Evolutionary conservation across 371 early-diverging fungal genomes (phyloP).

Genomic region (Mortierella sp.): DNA sequence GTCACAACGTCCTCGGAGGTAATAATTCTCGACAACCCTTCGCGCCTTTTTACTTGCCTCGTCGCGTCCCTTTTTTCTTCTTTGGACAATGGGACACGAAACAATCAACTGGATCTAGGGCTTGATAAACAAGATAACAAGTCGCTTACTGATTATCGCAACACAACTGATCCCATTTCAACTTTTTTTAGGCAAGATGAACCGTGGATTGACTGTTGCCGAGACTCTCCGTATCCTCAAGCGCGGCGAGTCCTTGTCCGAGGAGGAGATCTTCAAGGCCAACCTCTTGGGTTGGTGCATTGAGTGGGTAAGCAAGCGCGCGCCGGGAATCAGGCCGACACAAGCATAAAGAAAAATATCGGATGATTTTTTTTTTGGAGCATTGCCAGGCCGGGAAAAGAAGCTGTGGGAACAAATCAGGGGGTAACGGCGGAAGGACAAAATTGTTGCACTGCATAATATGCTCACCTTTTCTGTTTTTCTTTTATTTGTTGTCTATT

Average conservation of each 20-base stretch:
- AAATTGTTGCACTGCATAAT: background rate
- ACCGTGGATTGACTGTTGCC: conserved; percentile 96
- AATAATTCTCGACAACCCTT: conserved; percentile 16
- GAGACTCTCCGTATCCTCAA: conserved; percentile 88
- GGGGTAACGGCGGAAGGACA: background rate
- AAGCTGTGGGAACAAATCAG: background rate
- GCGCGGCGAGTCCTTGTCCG: conserved; percentile 75
- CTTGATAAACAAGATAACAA: background rate
- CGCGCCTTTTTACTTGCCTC: background rate
- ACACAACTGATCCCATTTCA: background rate
- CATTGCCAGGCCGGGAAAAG: background rate
- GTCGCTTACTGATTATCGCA: background rate
- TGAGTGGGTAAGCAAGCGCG: conserved; percentile 78
- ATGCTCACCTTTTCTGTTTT: background rate
- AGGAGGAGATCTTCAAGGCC: conserved; percentile 89
- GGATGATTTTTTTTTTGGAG: conserved; percentile 11
- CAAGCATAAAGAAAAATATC: background rate
- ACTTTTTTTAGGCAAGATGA: conserved; percentile 86
- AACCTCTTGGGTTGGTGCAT: conserved; percentile 95
- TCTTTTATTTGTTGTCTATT: background rate
- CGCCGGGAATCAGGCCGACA: background rate
- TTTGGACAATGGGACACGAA: background rate
- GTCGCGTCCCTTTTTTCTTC: background rate
- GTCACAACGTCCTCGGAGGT: conserved; percentile 89
- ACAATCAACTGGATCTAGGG: background rate